Conservation (phyloP, 345 rosid genomes). For the Sonneratia alba region DNA sequence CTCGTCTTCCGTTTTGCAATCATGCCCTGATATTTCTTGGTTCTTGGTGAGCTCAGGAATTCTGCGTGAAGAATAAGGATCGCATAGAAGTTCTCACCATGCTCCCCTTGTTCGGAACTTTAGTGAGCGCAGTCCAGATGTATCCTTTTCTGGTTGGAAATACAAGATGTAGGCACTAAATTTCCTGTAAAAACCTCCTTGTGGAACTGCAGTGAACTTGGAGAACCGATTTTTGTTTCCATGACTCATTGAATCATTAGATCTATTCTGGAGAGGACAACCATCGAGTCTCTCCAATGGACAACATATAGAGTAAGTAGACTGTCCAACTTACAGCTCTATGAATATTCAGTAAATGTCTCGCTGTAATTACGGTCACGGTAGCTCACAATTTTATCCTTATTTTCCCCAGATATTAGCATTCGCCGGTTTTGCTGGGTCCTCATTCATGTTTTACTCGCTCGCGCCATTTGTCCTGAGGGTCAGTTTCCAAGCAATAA, state of each 20-base stretch:
- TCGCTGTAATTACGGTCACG: background rate
- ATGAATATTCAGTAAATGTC: background rate
- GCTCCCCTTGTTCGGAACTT: constrained; percentile 38
- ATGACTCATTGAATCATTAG: constrained; percentile 8
- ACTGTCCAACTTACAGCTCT: background rate
- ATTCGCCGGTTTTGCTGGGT: constrained; percentile 21
- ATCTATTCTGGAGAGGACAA: constrained; percentile 36
- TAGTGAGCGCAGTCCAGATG: constrained; percentile 37
- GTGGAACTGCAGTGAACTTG: background rate
- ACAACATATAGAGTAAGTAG: constrained; percentile 36
- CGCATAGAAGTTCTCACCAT: constrained; percentile 41
- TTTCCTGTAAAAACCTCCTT: background rate
- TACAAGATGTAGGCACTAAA: background rate
- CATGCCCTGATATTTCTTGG: background rate
- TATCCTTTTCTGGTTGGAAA: constrained; percentile 15
- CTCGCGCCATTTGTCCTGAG: constrained; percentile 35
- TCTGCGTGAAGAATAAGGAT: constrained; percentile 45
- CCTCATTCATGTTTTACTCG: constrained; percentile 34
- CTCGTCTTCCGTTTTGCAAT: background rate
- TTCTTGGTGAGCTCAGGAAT: constrained; percentile 31
- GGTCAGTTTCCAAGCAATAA: constrained; percentile 18
- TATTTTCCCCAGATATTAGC: constrained; percentile 29
- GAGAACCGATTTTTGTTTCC: background rate
- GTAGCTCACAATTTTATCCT: background rate
- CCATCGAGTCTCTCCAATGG: constrained; percentile 36